These are phyloP conservation scores for Phaseolus lunatus DNA, from an alignment of 306 rosid species.

Conservation along the genomic window DNA sequence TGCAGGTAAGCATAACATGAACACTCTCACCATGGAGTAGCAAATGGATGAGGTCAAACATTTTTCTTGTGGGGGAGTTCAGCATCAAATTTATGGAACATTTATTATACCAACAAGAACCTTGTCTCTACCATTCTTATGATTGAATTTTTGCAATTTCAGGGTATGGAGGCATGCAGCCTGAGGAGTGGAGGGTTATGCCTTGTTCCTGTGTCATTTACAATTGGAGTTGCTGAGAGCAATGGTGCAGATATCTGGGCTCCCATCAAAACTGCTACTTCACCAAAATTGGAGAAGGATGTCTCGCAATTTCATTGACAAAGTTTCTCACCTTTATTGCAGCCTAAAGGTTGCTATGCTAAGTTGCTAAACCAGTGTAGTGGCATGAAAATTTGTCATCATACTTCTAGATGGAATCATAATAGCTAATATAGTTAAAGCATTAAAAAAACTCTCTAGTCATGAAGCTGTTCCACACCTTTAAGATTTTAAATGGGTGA, in stretches of 20 bases:
- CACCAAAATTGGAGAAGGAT: slow-evolving; percentile 60
- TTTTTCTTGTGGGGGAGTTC: background rate
- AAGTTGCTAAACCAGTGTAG: slow-evolving; percentile 43
- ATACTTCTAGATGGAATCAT: slow-evolving; percentile 47
- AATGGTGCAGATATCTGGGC: slow-evolving; percentile 99
- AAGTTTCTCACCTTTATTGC: slow-evolving; percentile 35
- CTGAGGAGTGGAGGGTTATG: slow-evolving; percentile 90
- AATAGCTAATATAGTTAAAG: slow-evolving; percentile 41
- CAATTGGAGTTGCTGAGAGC: slow-evolving; percentile 86
- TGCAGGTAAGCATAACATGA: slow-evolving; percentile 68
- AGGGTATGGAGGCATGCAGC: slow-evolving; percentile 76
- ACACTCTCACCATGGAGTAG: background rate
- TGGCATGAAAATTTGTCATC: slow-evolving; percentile 46
- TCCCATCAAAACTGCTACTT: slow-evolving; percentile 73
- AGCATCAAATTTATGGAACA: background rate
- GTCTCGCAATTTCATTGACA: slow-evolving; percentile 61
- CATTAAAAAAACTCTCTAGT: slow-evolving; percentile 41
- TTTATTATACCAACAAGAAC: slow-evolving; percentile 8
- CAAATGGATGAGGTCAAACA: background rate
- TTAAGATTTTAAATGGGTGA: slow-evolving; percentile 59
- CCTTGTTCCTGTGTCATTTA: slow-evolving; percentile 76
- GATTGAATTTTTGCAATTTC: slow-evolving; percentile 30
- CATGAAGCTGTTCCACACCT: slow-evolving; percentile 53
- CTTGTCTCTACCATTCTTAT: slow-evolving; percentile 8
- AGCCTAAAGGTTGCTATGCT: slow-evolving; percentile 39